Evolutionary conservation across 164 flowering plant species (phyloP).

Genomic region (Brasenia schreberi): DNA sequence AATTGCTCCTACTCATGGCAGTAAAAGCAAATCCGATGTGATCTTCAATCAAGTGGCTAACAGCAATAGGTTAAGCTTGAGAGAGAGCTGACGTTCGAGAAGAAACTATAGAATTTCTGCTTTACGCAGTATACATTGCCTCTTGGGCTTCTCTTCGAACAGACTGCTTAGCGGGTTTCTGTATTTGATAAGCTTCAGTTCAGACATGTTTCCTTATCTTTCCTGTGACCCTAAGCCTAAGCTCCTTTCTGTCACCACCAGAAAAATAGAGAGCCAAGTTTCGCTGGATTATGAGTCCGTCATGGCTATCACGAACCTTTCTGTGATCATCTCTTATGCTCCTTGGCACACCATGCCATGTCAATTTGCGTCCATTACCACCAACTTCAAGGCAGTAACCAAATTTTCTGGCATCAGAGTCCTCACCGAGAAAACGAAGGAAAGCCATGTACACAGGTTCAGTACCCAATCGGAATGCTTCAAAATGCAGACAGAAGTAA

Average conservation of each 20-base stretch:
- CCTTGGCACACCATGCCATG: slow-evolving; percentile 21
- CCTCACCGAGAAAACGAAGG: slow-evolving; percentile 21
- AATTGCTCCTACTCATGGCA: too few relatives aligned
- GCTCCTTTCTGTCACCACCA: slow-evolving; percentile 14
- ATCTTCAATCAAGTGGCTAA: too few relatives aligned
- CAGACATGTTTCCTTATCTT: slow-evolving; percentile 14
- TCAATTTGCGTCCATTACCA: slow-evolving; percentile 17
- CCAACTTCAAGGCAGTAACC: slow-evolving; percentile 20
- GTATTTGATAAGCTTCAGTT: not conserved
- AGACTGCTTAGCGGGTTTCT: not conserved
- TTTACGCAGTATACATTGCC: not conserved
- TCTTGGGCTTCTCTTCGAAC: not conserved
- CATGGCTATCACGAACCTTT: slow-evolving; percentile 16
- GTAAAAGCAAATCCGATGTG: too few relatives aligned
- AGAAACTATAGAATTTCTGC: not conserved
- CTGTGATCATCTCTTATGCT: slow-evolving; percentile 15
- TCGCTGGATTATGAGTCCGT: slow-evolving; percentile 19
- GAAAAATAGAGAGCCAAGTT: slow-evolving; percentile 19
- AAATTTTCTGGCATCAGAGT: slow-evolving; percentile 17
- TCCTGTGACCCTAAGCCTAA: slow-evolving; percentile 16
- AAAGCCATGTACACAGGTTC: slow-evolving; percentile 23
- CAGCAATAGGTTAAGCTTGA: not conserved
- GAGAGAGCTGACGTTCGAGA: not conserved
- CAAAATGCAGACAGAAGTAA: slow-evolving; percentile 21
- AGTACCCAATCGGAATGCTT: slow-evolving; percentile 17